These are phyloP conservation scores for Psilocybe azurescens DNA, from an alignment of 768 basidiomycete species.

Conservation along the genomic window DNA sequence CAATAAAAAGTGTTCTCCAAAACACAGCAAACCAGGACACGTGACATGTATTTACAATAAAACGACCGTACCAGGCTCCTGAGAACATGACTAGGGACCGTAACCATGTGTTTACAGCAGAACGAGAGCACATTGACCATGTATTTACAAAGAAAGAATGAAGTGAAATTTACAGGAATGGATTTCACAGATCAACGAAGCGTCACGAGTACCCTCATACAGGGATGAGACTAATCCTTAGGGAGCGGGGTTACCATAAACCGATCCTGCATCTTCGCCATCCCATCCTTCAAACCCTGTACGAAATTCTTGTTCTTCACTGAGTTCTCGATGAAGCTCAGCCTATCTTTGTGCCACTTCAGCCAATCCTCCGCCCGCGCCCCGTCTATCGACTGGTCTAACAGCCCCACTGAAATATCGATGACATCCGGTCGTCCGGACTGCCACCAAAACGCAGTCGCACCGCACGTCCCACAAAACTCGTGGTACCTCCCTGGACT, in stretches of 20 bases:
- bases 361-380: constrained; percentile 34
- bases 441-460: constrained; percentile 33
- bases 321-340: constrained; percentile 21
- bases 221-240: background rate
- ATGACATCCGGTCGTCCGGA: constrained; percentile 27
- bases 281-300: constrained; percentile 17
- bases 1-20: no score
- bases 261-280: background rate
- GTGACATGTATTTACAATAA: no score
- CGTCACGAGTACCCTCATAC: no score
- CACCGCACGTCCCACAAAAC: constrained; percentile 35
- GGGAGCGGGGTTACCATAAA: background rate
- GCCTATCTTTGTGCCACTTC: constrained; percentile 25
- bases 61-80: no score
- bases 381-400: constrained; percentile 30
- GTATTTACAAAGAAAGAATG: no score
- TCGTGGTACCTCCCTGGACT: constrained; percentile 34
- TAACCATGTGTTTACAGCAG: no score
- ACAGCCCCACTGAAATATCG: constrained; percentile 32
- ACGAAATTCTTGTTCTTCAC: constrained; percentile 5
- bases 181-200: no score
- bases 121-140: no score
- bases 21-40: no score
- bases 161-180: no score
- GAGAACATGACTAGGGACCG: no score